A percentile compares a stretch with the other conserved stretches of the same genome.
Evolutionary conservation across 139 green algal genomes (phyloP).

Genomic region (Auxenochlorella pyrenoidosa): DNA sequence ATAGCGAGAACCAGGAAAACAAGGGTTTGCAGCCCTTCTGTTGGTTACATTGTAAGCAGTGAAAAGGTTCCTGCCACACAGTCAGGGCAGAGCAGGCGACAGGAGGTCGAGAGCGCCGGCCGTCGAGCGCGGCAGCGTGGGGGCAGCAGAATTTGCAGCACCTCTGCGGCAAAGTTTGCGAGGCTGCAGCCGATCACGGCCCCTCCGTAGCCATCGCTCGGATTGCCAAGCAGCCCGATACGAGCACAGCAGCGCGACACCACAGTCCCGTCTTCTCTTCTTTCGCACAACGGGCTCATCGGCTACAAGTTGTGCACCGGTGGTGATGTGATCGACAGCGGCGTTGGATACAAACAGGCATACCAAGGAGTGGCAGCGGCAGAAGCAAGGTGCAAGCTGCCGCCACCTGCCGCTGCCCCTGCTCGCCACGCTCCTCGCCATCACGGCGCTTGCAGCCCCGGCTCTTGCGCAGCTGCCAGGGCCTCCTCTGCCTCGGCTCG

Average conservation of each 20-base stretch:
- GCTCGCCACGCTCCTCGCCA: neutral
- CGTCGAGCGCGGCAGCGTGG: neutral
- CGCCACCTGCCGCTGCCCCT: neutral
- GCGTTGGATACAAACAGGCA: neutral
- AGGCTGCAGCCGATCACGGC: conserved; percentile 76
- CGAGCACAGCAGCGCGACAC: conserved; percentile 49
- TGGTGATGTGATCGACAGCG: no score
- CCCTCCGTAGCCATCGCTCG: conserved; percentile 81
- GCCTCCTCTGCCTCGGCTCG: conserved; percentile 14
- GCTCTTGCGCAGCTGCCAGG: neutral
- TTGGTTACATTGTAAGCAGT: no score
- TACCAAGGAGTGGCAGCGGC: neutral
- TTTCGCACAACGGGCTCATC: no score
- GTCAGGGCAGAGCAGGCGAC: neutral
- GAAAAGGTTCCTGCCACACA: neutral
- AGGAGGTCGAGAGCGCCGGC: neutral
- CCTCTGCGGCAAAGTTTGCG: conserved; percentile 83
- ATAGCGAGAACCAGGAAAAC: no score
- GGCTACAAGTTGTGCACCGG: no score
- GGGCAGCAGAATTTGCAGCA: conserved; percentile 4
- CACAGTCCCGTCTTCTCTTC: neutral
- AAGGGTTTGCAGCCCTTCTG: no score
- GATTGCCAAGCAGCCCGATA: conserved; percentile 88
- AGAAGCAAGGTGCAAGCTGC: neutral
- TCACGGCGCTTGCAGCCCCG: neutral